These are phyloP conservation scores for Candida glucosophila DNA, from an alignment of 1,139 yeast genomes.

Conservation along the genomic window DNA sequence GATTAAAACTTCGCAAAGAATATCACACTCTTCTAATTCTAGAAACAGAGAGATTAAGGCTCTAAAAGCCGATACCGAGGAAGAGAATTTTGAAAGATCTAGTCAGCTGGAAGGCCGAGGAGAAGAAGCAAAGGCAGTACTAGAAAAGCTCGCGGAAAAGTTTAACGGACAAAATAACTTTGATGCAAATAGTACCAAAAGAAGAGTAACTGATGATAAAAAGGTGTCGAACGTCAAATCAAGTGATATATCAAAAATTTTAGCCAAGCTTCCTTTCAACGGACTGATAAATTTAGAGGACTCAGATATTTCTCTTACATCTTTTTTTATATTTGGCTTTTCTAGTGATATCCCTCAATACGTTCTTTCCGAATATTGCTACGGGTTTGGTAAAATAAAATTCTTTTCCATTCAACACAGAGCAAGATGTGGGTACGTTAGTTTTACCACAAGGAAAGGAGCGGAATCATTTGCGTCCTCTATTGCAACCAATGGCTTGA, in stretches of 20 bases:
- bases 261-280: constrained; percentile 52
- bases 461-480: constrained; percentile 49
- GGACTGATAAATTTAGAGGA: constrained; percentile 41
- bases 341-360: constrained; percentile 59
- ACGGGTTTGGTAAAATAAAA: constrained; percentile 36
- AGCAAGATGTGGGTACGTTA: constrained; percentile 60
- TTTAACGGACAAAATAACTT: constrained; percentile 13
- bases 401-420: constrained; percentile 47
- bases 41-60: constrained; percentile 42
- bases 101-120: constrained; percentile 1
- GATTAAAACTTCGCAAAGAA: constrained; percentile 19
- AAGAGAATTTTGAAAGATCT: constrained; percentile 9
- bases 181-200: constrained; percentile 7
- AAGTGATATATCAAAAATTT: constrained; percentile 39
- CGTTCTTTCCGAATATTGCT: constrained; percentile 41
- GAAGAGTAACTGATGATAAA: constrained; percentile 3
- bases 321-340: constrained; percentile 70
- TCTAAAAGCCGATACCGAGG: constrained; percentile 28
- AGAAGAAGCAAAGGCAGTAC: constrained; percentile 15
- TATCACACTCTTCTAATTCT: constrained; percentile 6
- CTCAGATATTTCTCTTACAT: constrained; percentile 29
- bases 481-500: constrained; percentile 20
- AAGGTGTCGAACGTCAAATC: constrained; percentile 10
- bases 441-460: constrained; percentile 36
- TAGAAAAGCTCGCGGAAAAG: constrained; percentile 32